Base-by-base conservation (phyloP, 2,329 filamentous ascomycete species). In the Periconia sp. region DNA sequence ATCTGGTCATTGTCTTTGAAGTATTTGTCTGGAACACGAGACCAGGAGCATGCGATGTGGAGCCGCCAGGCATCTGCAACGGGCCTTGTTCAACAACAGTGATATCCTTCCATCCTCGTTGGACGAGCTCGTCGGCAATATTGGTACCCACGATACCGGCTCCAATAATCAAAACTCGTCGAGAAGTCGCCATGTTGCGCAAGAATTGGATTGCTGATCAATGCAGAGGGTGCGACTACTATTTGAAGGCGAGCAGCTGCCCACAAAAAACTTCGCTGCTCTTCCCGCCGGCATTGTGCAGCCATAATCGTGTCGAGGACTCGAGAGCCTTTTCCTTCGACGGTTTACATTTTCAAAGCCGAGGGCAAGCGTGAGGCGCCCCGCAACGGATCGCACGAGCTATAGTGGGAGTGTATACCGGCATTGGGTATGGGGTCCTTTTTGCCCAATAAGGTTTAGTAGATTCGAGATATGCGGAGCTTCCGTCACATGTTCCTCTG, bases 81-180 rank as follows among this genome's bases (percentile, higher is more conserved):
- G 83, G 83, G 0, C 83, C 83, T 63, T 86, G 83, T 51, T 86
- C 83, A 49, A 86, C 69, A 36, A 86, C 82, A 13, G 82, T 85
- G 62, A 86, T 82, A 61, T 85, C 67, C 40, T 63, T 77, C 82
- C 83, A 86, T 71, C 83, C 83, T 56, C 81, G 77, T 17, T 74
- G 73, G 52, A 82, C 74, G 56, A 86, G 76, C 73, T 86, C 83
- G 54, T 86, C 83, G 35, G 83, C 83, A 35, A 86, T 67, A 46
- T 86, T 86, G 43, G 77, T 76, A 33, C 83, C 83, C 44, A 86
- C 83, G 43, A 86, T 85, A 34, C 83, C 83, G 36, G 83, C 83
- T 25, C 83, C 83, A 46, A 66, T 64, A 18, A 66, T 65, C 18
- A 65, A 58, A 83, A 53, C 74, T 69, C 54, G 73, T 68, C 60